phyloP scores from a whole-genome alignment of 2,329 filamentous ascomycete genomes.

The Xenosphaeropsis pyriputrescens region DNA sequence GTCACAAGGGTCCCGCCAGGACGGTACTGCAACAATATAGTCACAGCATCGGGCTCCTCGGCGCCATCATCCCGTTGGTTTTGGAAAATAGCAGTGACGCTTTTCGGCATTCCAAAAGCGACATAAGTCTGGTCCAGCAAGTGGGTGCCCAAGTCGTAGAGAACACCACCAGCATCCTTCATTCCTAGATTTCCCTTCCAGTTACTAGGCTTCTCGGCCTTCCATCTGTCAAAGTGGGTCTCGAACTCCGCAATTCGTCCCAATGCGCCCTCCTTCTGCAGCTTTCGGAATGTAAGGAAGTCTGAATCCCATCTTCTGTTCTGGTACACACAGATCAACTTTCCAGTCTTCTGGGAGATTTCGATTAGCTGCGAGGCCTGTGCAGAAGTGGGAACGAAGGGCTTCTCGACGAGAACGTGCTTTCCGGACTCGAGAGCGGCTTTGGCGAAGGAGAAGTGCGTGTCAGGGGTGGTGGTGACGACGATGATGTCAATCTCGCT shows the following conservation, averaged over 20 bases:
- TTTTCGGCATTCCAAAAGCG: slow-evolving; percentile 53
- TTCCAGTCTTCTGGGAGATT: slow-evolving; percentile 21
- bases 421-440: slow-evolving; percentile 54
- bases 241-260: slow-evolving; percentile 67
- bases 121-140: slow-evolving; percentile 61
- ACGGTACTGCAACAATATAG: slow-evolving; percentile 52
- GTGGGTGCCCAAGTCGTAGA: slow-evolving; percentile 67
- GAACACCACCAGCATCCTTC: slow-evolving; percentile 45
- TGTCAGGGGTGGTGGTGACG: slow-evolving; percentile 56
- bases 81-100: slow-evolving; percentile 53
- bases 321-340: slow-evolving; percentile 29
- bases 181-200: slow-evolving; percentile 55
- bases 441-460: slow-evolving; percentile 52
- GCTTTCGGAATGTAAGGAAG: slow-evolving; percentile 53
- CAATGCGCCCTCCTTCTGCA: slow-evolving; percentile 42
- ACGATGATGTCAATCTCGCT: slow-evolving; percentile 52
- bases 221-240: slow-evolving; percentile 68
- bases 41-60: slow-evolving; percentile 39
- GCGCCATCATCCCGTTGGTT: slow-evolving; percentile 41
- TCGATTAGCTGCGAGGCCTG: slow-evolving; percentile 48
- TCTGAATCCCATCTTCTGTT: slow-evolving; percentile 59
- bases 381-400: slow-evolving; percentile 57
- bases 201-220: slow-evolving; percentile 36
- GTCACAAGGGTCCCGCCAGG: slow-evolving; percentile 45
- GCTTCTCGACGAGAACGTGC: slow-evolving; percentile 72